phyloP scores from a whole-genome alignment of 2,329 filamentous ascomycete species.

The Bipolaris victoriae region DNA sequence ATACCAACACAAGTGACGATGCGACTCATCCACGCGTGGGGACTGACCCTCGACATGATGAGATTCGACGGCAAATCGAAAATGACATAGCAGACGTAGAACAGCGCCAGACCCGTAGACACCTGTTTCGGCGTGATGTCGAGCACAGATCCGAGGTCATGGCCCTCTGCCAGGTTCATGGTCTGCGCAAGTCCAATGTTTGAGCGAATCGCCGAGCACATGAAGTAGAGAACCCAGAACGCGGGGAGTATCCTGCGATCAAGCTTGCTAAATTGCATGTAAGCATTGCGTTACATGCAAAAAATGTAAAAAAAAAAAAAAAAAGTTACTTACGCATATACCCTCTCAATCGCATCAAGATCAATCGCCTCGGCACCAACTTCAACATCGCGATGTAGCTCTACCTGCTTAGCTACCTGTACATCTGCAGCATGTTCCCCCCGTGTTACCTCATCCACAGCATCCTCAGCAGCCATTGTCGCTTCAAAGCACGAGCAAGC shows the following conservation, averaged over 20 bases:
- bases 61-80: conserved; percentile 90
- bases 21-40: conserved; percentile 88
- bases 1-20: conserved; percentile 88
- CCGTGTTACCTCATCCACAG: conserved; percentile 6
- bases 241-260: conserved; percentile 69
- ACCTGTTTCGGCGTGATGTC: conserved; percentile 75
- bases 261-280: conserved; percentile 55
- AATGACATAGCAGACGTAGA: conserved; percentile 90
- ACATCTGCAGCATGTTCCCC: no score
- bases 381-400: conserved; percentile 43
- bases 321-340: conserved; percentile 43
- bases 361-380: conserved; percentile 39
- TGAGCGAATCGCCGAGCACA: conserved; percentile 88
- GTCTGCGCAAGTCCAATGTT: conserved; percentile 95
- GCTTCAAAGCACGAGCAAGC: neutral
- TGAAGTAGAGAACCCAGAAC: conserved; percentile 89
- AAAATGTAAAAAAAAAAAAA: neutral
- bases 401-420: conserved; percentile 29
- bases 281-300: neutral
- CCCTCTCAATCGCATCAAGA: conserved; percentile 46
- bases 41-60: conserved; percentile 83
- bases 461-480: conserved; percentile 37
- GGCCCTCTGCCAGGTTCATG: conserved; percentile 75
- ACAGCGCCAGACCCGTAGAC: conserved; percentile 82
- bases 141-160: conserved; percentile 77